Evolutionary conservation across 331 rosid species (phyloP), one percentile per base, ranked within the genome.

Genomic region (Prunus yedoensis): DNA sequence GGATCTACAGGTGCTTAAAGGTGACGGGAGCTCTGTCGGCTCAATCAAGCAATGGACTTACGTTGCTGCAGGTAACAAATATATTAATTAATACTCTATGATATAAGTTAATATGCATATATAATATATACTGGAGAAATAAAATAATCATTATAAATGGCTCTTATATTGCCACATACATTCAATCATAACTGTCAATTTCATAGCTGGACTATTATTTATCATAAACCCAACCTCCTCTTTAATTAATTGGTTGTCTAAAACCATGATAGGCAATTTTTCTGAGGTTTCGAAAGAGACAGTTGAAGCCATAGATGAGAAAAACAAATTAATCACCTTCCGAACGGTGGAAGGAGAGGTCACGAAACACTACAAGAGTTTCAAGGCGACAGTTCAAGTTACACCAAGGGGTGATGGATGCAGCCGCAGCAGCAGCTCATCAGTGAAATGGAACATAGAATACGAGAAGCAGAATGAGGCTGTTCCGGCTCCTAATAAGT

Each of bases 1-100:
- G 59, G 76, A 74, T 66, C 32, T 74, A 1, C 64, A 54, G 35
- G 32, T 74, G 10, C 20, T 80, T 2, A 14, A 74, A 17, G 83
- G 83, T 69, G 83, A 74, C 14, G 68, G 75, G 69, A 68, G 63
- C 5, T 54, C 83, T 23, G 62, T 27, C 0, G 83, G 79, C 74
- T 79, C 83, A 0, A 23, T 79, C 43, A 68, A 50, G 64, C 71
- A 68, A 71, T 80, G 80, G 79, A 80, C 76, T 74, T 80, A 49
- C 32, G 45, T 57, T 14, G 23, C 69, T 43, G 32, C 47, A 57
- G 73, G 74, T 76, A 66, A 12, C 18, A 25, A 10, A 38, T 38
- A 38, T 38, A 38, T 7, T 38, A 7, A 38, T 38, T 38, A 38
- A 38, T 38, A 38, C 43, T 38, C 43, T 7, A 38, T 38, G 8